Percentiles rank a stretch among this genome's conserved stretches.
These are phyloP conservation scores for Kondoa subrosea DNA, from an alignment of 768 basidiomycete genomes.

Conservation along the genomic window DNA sequence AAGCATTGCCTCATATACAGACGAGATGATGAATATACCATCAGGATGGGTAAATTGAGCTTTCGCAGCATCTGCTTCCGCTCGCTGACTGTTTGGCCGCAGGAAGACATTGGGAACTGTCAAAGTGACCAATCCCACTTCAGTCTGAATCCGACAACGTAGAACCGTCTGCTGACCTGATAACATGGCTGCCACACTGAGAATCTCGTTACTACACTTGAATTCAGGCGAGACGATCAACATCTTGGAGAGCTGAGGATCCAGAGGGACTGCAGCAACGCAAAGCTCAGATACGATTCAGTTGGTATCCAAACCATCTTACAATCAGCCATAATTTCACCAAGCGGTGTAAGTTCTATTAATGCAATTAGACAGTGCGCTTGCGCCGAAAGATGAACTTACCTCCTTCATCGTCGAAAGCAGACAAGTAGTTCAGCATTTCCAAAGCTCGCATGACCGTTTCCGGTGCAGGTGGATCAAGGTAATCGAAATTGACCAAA, in stretches of 20 bases:
- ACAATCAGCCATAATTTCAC: slow-evolving; percentile 81
- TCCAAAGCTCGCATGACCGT: slow-evolving; percentile 94
- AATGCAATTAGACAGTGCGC: background rate
- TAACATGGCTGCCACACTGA: slow-evolving; percentile 91
- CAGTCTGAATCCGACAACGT: background rate
- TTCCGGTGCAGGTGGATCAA: slow-evolving; percentile 81
- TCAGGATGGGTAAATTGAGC: slow-evolving; percentile 73
- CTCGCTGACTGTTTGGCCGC: slow-evolving; percentile 67
- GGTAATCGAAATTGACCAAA: slow-evolving; percentile 29
- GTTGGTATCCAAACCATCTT: background rate
- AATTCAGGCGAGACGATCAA: slow-evolving; percentile 88
- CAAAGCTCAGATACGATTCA: background rate
- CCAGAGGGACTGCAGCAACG: slow-evolving; percentile 56
- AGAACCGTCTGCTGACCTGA: slow-evolving; percentile 44
- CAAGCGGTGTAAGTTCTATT: slow-evolving; percentile 55
- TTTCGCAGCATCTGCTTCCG: slow-evolving; percentile 85
- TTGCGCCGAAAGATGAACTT: slow-evolving; percentile 6
- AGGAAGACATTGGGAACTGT: slow-evolving; percentile 86
- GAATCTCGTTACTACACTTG: slow-evolving; percentile 83
- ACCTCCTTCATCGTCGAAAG: slow-evolving; percentile 79
- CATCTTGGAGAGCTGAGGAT: slow-evolving; percentile 91
- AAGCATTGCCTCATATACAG: background rate
- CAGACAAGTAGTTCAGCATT: slow-evolving; percentile 74
- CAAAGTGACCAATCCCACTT: background rate
- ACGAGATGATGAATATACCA: slow-evolving; percentile 33